Conservation (phyloP, 129 eudicot species). For the Ambrosia trifida region DNA sequence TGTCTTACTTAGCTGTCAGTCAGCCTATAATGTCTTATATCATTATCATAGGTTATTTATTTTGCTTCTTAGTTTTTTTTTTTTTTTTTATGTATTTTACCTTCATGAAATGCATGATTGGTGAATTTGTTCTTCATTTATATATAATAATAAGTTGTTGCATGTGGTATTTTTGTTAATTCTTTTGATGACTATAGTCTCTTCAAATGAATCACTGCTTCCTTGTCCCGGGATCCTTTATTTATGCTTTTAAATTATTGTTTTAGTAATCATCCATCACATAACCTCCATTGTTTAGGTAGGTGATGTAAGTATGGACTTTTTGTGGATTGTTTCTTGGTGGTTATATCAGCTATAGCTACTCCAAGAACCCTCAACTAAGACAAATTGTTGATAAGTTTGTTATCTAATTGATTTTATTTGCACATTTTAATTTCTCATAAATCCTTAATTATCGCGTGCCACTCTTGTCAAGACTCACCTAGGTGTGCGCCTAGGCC, state of each 20-base stretch:
- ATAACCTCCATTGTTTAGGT: not conserved
- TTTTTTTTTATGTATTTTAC: not conserved
- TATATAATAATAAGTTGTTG: slow-evolving; percentile 2
- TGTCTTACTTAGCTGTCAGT: slow-evolving; percentile 14
- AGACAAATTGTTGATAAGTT: not conserved
- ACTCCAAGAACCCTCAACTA: slow-evolving; percentile 12
- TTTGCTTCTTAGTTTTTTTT: not conserved
- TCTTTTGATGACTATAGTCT: not conserved
- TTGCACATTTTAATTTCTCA: not conserved
- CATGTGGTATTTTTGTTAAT: slow-evolving; percentile 21
- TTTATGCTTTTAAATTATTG: too few relatives aligned
- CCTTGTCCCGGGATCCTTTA: too few relatives aligned
- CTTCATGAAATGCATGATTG: not conserved
- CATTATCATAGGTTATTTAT: slow-evolving; percentile 4
- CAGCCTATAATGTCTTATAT: slow-evolving; percentile 19
- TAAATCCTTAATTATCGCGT: not conserved
- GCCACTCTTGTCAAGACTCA: not conserved
- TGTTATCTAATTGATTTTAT: not conserved
- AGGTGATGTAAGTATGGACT: slow-evolving; percentile 21
- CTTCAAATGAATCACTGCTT: too few relatives aligned
- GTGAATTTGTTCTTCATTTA: slow-evolving; percentile 1
- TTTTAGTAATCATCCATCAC: too few relatives aligned
- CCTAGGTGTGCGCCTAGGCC: too few relatives aligned
- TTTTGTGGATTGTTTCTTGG: slow-evolving; percentile 17
- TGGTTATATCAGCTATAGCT: slow-evolving; percentile 19